Evolutionary conservation across 805 yeast species (phyloP).

Genomic region (Myxozyma kluyveri): DNA sequence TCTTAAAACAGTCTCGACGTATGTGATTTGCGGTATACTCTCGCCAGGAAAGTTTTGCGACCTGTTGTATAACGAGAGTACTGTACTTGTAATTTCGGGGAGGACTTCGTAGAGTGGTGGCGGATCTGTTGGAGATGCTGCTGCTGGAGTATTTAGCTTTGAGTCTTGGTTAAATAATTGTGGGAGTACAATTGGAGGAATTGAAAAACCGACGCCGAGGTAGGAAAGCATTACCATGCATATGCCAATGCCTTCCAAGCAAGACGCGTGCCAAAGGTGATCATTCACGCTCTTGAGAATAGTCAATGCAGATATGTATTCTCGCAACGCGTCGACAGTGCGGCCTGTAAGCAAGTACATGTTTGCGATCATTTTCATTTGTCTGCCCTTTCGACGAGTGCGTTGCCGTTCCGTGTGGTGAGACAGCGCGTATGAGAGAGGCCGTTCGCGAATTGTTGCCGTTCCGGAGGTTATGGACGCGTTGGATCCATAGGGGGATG

Average conservation of each 20-base stretch:
- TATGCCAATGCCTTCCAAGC: conserved; percentile 77
- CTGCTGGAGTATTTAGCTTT: conserved; percentile 1
- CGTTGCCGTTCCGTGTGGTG: conserved; percentile 40
- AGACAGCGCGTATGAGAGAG: conserved; percentile 20
- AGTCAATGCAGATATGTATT: conserved; percentile 69
- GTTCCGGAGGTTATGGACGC: conserved; percentile 15
- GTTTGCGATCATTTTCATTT: conserved; percentile 70
- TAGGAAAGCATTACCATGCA: conserved; percentile 60
- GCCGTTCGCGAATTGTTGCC: conserved; percentile 6
- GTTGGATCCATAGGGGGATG: conserved; percentile 19
- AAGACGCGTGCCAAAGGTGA: conserved; percentile 81
- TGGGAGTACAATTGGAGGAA: conserved; percentile 36
- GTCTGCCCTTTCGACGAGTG: conserved; percentile 64
- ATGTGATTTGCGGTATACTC: conserved; percentile 76
- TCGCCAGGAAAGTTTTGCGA: conserved; percentile 65
- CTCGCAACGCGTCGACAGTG: conserved; percentile 62
- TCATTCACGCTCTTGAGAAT: conserved; percentile 64
- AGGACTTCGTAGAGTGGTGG: conserved; percentile 29
- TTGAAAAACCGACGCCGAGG: conserved; percentile 48
- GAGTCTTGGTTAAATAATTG: conserved; percentile 7
- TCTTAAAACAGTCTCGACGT: conserved; percentile 67
- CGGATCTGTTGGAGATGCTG: conserved; percentile 11
- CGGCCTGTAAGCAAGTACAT: conserved; percentile 80
- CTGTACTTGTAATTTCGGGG: conserved; percentile 27
- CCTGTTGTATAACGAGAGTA: conserved; percentile 41